phyloP scores from a whole-genome alignment of 495 filamentous ascomycete genomes.

The Penicillium parvum region DNA sequence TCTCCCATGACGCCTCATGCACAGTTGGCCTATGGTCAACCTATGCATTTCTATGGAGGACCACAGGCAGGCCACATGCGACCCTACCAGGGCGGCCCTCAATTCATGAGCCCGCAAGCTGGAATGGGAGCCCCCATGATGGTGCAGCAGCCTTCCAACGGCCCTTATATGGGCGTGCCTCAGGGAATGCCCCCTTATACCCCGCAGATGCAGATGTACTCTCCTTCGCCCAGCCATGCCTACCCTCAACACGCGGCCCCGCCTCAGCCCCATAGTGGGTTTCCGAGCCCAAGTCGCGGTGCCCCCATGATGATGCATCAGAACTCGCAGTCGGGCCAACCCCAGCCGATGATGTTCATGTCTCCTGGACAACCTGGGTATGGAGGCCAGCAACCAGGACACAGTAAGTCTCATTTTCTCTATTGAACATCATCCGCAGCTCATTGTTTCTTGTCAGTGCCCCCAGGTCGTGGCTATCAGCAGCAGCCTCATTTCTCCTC shows the following conservation, averaged over 20 bases:
- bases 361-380: constrained; percentile 70
- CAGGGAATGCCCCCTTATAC: constrained; percentile 55
- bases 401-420: constrained; percentile 52
- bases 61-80: constrained; percentile 23
- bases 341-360: constrained; percentile 53
- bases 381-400: constrained; percentile 56
- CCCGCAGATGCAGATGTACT: constrained; percentile 71
- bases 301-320: constrained; percentile 83
- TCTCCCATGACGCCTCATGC: constrained; percentile 63
- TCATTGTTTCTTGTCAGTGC: constrained; percentile 36
- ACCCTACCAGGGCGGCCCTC: constrained; percentile 53
- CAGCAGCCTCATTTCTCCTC: constrained; percentile 58
- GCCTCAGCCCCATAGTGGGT: constrained; percentile 68
- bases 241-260: constrained; percentile 60
- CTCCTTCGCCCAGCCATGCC: constrained; percentile 60
- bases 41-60: constrained; percentile 62
- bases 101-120: constrained; percentile 62
- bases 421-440: neutral
- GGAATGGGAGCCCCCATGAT: constrained; percentile 73
- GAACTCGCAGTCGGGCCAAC: constrained; percentile 71
- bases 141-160: constrained; percentile 67
- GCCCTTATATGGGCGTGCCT: constrained; percentile 49
- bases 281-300: constrained; percentile 73
- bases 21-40: constrained; percentile 69
- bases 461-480: constrained; percentile 53